Conservation (phyloP, 2,329 filamentous ascomycete species). For the Penicillium olsonii region DNA sequence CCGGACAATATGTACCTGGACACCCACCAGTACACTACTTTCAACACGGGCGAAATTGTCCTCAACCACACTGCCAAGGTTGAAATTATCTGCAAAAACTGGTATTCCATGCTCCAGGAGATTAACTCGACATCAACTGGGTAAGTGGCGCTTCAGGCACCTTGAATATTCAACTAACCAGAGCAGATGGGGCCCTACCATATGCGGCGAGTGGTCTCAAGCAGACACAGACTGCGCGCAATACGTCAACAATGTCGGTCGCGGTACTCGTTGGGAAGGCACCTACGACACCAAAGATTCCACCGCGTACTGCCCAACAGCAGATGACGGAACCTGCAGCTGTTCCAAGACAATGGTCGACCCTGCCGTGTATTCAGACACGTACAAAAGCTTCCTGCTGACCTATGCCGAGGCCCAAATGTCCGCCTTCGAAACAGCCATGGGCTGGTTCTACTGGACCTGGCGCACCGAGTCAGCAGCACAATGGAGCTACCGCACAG, state of each 20-base stretch:
- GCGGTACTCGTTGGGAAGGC: constrained; percentile 89
- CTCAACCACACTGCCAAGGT: constrained; percentile 82
- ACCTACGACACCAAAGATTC: constrained; percentile 70
- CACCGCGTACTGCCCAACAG: constrained; percentile 71
- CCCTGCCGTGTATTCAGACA: constrained; percentile 63
- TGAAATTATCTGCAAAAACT: constrained; percentile 81
- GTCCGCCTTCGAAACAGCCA: constrained; percentile 86
- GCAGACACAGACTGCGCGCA: constrained; percentile 92
- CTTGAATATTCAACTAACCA: constrained; percentile 1
- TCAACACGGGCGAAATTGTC: constrained; percentile 84
- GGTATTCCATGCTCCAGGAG: constrained; percentile 74
- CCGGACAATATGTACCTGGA: constrained; percentile 77
- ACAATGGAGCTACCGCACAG: constrained; percentile 73
- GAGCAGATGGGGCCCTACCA: constrained; percentile 76
- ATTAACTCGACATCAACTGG: constrained; percentile 74
- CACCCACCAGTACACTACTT: constrained; percentile 97
- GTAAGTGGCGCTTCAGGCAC: constrained; percentile 30
- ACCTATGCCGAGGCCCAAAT: constrained; percentile 97
- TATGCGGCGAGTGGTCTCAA: constrained; percentile 97
- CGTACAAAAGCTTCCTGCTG: constrained; percentile 81
- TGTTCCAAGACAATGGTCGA: constrained; percentile 78
- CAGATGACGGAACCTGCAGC: constrained; percentile 62
- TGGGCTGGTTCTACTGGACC: constrained; percentile 99
- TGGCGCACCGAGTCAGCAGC: constrained; percentile 85
- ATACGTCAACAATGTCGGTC: constrained; percentile 85